These are phyloP conservation scores for Fraxinus ornus DNA, from an alignment of 305 asterid species.

Conservation along the genomic window DNA sequence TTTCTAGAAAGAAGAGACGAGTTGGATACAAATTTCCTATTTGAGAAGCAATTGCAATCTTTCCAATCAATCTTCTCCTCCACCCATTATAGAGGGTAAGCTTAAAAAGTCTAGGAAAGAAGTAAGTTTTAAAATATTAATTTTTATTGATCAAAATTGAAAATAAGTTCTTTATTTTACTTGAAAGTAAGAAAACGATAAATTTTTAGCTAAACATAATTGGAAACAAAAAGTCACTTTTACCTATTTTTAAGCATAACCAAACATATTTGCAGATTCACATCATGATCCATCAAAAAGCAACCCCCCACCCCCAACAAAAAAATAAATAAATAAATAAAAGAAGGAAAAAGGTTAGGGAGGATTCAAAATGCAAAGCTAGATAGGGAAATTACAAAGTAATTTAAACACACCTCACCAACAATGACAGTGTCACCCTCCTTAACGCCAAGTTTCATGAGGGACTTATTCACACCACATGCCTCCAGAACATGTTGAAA, in stretches of 20 bases:
- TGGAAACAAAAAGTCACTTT: background rate
- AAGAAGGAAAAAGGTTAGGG: background rate
- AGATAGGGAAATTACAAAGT: background rate
- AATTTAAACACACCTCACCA: constrained; percentile 60
- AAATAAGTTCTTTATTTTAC: background rate
- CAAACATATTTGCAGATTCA: background rate
- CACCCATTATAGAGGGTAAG: background rate
- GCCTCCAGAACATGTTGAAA: constrained; percentile 91
- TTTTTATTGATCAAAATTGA: background rate
- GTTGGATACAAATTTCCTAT: background rate
- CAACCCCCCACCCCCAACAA: no score
- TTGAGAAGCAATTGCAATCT: constrained; percentile 1
- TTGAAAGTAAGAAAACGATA: background rate
- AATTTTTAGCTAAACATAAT: background rate
- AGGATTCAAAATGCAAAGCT: background rate
- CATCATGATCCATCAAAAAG: background rate
- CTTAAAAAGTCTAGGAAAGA: background rate
- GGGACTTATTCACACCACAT: constrained; percentile 83
- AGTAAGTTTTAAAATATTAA: background rate
- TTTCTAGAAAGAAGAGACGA: background rate
- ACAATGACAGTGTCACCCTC: constrained; percentile 83
- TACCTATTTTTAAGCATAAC: background rate
- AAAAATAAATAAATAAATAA: no score
- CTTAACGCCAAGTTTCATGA: constrained; percentile 75
- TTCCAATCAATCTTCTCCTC: background rate